Conservation (phyloP, 2,329 filamentous ascomycete genomes). For the Aspergillus flavus region DNA sequence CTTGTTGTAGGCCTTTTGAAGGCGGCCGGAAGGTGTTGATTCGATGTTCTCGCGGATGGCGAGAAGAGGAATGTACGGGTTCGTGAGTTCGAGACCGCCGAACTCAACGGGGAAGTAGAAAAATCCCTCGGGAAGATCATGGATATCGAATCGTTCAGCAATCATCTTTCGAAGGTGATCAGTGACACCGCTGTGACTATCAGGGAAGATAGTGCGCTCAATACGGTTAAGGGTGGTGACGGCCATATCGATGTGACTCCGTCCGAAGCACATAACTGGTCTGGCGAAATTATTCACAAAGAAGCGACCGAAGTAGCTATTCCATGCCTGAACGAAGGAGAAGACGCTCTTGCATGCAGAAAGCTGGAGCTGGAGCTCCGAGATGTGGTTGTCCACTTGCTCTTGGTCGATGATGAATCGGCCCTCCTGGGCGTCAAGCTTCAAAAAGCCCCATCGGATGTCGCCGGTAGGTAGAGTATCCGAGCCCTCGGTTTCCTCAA, state of each 20-base stretch:
- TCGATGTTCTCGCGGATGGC: constrained; percentile 49
- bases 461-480: constrained; percentile 53
- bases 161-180: constrained; percentile 60
- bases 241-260: constrained; percentile 58
- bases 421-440: constrained; percentile 55
- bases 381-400: constrained; percentile 62
- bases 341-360: constrained; percentile 58
- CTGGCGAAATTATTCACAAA: constrained; percentile 62
- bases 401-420: constrained; percentile 62
- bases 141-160: constrained; percentile 53
- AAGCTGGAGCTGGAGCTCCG: constrained; percentile 62
- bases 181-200: constrained; percentile 51
- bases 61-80: constrained; percentile 53
- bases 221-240: constrained; percentile 56
- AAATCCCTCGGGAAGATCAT: constrained; percentile 53
- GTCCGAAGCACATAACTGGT: constrained; percentile 58
- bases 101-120: constrained; percentile 57
- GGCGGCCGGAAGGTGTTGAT: constrained; percentile 34
- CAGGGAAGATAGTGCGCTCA: constrained; percentile 53
- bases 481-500: constrained; percentile 5
- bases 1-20: constrained; percentile 38
- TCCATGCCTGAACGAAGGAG: constrained; percentile 63
- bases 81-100: constrained; percentile 54
- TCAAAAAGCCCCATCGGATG: constrained; percentile 63
- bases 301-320: constrained; percentile 60